Conservation (phyloP, 371 early-diverging fungal species). For the Lichtheimia ornata region DNA sequence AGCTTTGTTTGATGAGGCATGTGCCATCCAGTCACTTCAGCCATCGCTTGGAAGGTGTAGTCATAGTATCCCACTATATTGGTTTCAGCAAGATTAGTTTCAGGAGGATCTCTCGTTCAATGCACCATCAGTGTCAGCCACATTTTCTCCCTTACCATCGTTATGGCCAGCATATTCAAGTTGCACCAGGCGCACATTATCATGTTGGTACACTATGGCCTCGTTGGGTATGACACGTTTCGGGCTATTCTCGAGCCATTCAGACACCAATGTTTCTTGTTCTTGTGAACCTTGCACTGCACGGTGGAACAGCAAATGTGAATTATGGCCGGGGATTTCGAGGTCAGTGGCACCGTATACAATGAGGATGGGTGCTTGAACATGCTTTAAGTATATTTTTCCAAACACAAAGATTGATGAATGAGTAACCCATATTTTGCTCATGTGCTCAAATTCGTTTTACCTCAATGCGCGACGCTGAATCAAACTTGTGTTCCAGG, state of each 20-base stretch:
- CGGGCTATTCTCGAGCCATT: slow-evolving; percentile 22
- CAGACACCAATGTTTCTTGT: slow-evolving; percentile 6
- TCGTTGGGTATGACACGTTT: slow-evolving; percentile 25
- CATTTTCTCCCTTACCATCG: slow-evolving; percentile 31
- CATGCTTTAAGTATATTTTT: slow-evolving; percentile 18
- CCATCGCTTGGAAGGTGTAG: slow-evolving; percentile 32
- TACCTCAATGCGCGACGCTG: slow-evolving; percentile 43
- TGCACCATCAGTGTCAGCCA: too few relatives aligned
- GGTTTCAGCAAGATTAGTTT: too few relatives aligned
- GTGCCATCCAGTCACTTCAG: slow-evolving; percentile 26
- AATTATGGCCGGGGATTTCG: slow-evolving; percentile 43
- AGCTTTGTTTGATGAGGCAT: slow-evolving; percentile 1
- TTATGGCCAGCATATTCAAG: slow-evolving; percentile 42
- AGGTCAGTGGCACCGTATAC: slow-evolving; percentile 34
- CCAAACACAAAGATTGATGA: slow-evolving; percentile 1
- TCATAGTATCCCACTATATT: slow-evolving; percentile 44
- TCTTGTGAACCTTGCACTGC: slow-evolving; percentile 21
- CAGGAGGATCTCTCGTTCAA: too few relatives aligned
- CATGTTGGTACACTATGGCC: slow-evolving; percentile 26
- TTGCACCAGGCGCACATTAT: slow-evolving; percentile 23
- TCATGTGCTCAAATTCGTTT: neutral
- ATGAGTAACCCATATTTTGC: neutral
- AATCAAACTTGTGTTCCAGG: slow-evolving; percentile 40
- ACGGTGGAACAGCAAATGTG: slow-evolving; percentile 41
- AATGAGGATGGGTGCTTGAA: slow-evolving; percentile 40